Base-by-base conservation (phyloP, 805 yeast species). In the Yarrowia bubula region DNA sequence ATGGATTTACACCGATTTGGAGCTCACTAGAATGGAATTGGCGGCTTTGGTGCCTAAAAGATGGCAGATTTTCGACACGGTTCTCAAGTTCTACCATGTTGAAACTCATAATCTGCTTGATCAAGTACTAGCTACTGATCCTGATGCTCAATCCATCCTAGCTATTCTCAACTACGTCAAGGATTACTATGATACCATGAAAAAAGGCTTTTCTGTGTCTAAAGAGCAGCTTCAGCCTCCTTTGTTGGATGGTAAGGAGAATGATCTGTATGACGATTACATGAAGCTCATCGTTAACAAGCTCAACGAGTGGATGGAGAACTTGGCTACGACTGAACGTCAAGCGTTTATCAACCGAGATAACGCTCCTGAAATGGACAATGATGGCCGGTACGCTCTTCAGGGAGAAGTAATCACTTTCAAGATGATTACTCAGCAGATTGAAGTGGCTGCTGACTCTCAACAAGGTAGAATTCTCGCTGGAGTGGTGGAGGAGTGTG, bases 341-440 rank as follows among this genome's bases (percentile, higher is more conserved):
- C 79, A 78, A 31, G 81, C 86, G 13, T 93, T 93, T 73, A 76
- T 79, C 41, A 79, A 80, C 47, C 84, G 97, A 73, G 78, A 80
- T 14, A 80, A 81, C 8, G 92, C 96, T 8, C 98, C 98, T 8
- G 90, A 86, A 65, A 72, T 71, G 4, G 91, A 87, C 72, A 81
- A 85, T 5, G 90, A 90, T 66, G 83, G 85, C 13, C 78, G 83
- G 14, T 80, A 80, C 60, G 90, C 87, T 31, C 77, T 91, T 65
- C 90, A 90, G 65, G 95, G 91, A 65, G 88, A 91, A 63, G 87
- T 86, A 67, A 86, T 88, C 4, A 86, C 92, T 33, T 86, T 89
- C 73, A 85, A 89, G 67, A 88, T 91, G 87, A 84, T 91, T 66
- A 86, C 87, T n/a, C 96, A 91, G 72, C 96, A 92, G 74, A 87